Conservation (phyloP, 345 rosid genomes). For the Nasturtium officinale region DNA sequence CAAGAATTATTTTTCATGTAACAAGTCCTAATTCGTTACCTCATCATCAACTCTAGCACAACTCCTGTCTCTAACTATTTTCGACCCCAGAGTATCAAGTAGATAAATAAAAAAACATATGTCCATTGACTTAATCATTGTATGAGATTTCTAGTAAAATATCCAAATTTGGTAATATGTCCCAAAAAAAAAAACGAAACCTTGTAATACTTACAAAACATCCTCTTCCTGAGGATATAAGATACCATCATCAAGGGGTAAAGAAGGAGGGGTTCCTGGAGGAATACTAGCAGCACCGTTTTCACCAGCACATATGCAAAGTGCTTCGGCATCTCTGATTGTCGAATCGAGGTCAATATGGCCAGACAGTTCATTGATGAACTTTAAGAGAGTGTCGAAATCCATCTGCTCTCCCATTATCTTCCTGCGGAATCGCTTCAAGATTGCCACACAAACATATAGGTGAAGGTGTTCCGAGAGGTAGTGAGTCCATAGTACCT, state of each 20-base stretch:
- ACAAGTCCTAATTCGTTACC: constrained; percentile 26
- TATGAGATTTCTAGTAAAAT: constrained; percentile 13
- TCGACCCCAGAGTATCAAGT: not conserved
- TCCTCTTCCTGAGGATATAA: constrained; percentile 68
- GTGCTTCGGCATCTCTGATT: constrained; percentile 90
- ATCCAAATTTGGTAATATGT: constrained; percentile 31
- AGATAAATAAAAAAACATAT: not conserved
- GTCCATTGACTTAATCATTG: constrained; percentile 26
- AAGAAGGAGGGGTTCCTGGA: constrained; percentile 89
- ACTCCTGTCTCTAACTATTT: not conserved
- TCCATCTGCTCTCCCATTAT: constrained; percentile 95
- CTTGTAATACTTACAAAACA: constrained; percentile 53
- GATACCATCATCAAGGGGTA: constrained; percentile 64
- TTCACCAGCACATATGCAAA: constrained; percentile 94
- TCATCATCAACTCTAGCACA: constrained; percentile 10
- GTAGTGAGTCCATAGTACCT: constrained; percentile 91
- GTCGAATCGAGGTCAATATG: constrained; percentile 68
- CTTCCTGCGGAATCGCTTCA: constrained; percentile 84
- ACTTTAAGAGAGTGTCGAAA: constrained; percentile 91
- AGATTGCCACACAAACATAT: constrained; percentile 79
- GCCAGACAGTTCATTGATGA: constrained; percentile 91
- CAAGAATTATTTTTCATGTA: constrained; percentile 32
- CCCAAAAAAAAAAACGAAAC: constrained; percentile 27
- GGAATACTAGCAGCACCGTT: constrained; percentile 90
- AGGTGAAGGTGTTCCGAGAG: constrained; percentile 88